These are phyloP conservation scores for Ceriops zippeliana DNA, from an alignment of 345 rosid genomes.

Conservation along the genomic window DNA sequence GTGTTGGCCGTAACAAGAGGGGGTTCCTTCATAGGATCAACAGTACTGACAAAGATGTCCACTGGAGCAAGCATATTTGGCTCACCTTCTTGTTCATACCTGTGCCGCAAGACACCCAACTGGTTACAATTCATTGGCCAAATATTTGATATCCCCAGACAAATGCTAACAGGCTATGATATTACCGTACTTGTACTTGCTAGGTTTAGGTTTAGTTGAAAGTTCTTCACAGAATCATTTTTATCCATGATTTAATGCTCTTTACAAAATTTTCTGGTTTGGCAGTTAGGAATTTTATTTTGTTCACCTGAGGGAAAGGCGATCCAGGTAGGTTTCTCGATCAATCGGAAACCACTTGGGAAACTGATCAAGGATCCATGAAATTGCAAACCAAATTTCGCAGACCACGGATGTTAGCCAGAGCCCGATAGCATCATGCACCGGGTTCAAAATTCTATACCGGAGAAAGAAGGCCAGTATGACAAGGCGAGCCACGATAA, in stretches of 20 bases:
- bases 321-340: constrained; percentile 90
- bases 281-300: background rate
- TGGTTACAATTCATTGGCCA: background rate
- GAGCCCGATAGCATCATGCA: constrained; percentile 79
- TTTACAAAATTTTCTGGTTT: no score
- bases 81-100: constrained; percentile 89
- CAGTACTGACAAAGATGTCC: constrained; percentile 93
- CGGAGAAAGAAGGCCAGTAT: constrained; percentile 77
- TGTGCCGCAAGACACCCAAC: constrained; percentile 16
- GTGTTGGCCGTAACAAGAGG: constrained; percentile 95
- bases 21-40: constrained; percentile 99
- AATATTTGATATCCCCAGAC: background rate
- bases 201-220: no score
- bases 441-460: constrained; percentile 82
- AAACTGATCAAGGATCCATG: constrained; percentile 98
- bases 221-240: no score
- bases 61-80: constrained; percentile 77
- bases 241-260: no score
- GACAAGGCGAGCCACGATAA: constrained; percentile 82
- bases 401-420: constrained; percentile 91
- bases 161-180: background rate
- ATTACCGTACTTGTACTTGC: background rate
- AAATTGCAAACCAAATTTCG: constrained; percentile 93
- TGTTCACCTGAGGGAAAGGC: constrained; percentile 69
- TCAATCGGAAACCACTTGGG: constrained; percentile 95